Conservation (phyloP, 129 eudicot species). For the Flaveria bidentis region DNA sequence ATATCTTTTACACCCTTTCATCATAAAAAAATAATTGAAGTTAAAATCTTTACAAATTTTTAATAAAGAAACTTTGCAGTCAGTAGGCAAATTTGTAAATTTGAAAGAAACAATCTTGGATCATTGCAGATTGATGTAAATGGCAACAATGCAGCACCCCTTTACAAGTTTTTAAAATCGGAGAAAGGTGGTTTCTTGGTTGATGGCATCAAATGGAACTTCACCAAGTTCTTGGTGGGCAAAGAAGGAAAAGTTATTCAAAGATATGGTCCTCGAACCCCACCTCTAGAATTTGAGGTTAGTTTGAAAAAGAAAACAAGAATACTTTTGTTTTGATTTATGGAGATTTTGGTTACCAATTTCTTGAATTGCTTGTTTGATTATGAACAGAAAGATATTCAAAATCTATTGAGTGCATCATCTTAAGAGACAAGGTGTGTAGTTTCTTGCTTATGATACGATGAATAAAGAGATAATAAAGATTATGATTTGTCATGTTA, state of each 20-base stretch:
- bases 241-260: constrained; percentile 81
- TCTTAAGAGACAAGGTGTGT: constrained; percentile 43
- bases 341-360: neutral
- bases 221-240: constrained; percentile 80
- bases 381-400: constrained; percentile 54
- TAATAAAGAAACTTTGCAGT: neutral
- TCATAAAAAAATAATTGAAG: neutral
- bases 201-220: constrained; percentile 93
- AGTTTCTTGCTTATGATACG: neutral
- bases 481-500: constrained; percentile 10
- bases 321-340: neutral
- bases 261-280: constrained; percentile 74
- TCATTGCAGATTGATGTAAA: constrained; percentile 71
- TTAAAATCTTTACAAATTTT: too few relatives aligned
- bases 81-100: neutral
- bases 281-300: constrained; percentile 87
- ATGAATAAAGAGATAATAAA: constrained; percentile 23
- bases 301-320: constrained; percentile 6
- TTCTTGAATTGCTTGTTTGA: constrained; percentile 23
- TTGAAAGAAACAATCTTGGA: constrained; percentile 8
- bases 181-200: constrained; percentile 69
- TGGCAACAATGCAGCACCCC: constrained; percentile 85
- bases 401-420: constrained; percentile 48
- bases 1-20: neutral
- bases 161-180: constrained; percentile 73